Percentiles rank a stretch among this genome's conserved stretches.
Evolutionary conservation across 78 protist species (phyloP).

Genomic region (Bodo saltans): DNA sequence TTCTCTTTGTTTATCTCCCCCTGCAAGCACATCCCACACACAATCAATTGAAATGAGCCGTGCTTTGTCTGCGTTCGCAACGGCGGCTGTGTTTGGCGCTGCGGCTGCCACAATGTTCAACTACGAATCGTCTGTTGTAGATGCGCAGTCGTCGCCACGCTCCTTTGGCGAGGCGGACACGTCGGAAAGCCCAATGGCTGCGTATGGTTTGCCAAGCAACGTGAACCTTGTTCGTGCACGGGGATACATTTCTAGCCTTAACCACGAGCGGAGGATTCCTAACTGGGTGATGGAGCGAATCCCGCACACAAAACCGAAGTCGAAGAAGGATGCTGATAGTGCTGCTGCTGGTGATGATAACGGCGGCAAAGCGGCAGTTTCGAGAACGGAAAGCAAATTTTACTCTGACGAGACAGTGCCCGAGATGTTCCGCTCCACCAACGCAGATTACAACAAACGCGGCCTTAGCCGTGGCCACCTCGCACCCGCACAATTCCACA

Average conservation of each 20-base stretch:
- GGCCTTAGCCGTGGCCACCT: conserved; percentile 8
- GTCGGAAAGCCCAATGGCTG: no score
- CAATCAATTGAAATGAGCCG: no score
- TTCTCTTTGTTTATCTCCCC: no score
- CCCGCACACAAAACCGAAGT: neutral
- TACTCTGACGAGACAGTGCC: neutral
- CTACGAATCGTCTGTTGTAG: no score
- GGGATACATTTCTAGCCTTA: neutral
- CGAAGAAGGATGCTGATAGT: no score
- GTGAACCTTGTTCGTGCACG: neutral
- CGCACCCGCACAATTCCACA: conserved; percentile 4
- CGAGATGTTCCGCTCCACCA: neutral
- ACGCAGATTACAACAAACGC: neutral
- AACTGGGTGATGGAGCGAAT: conserved; percentile 10
- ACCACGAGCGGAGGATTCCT: neutral
- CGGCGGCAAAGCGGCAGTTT: neutral
- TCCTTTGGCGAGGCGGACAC: no score
- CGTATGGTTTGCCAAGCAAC: neutral
- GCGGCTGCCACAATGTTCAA: no score
- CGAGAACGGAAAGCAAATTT: neutral
- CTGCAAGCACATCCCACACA: no score
- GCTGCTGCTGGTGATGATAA: no score
- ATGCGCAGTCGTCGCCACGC: no score
- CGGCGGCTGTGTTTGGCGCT: no score
- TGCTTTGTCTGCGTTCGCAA: no score